Evolutionary conservation across 805 yeast genomes (phyloP).

Genomic region (Teunomyces gatunensis): DNA sequence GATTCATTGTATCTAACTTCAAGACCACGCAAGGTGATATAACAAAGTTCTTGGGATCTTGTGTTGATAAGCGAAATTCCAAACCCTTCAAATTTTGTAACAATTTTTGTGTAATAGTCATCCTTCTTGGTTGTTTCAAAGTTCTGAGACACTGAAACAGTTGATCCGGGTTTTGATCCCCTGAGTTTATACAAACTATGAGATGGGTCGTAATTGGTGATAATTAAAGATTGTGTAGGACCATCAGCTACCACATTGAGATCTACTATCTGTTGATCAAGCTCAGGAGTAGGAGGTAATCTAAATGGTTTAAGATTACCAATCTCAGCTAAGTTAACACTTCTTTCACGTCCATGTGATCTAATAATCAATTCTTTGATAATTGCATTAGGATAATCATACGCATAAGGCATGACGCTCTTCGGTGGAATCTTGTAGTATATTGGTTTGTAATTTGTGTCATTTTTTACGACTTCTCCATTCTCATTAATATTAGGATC

Average conservation of each 20-base stretch:
- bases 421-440: slow-evolving; percentile 79
- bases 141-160: slow-evolving; percentile 32
- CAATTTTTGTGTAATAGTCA: slow-evolving; percentile 50
- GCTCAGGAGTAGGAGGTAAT: slow-evolving; percentile 48
- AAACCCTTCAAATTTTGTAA: slow-evolving; percentile 74
- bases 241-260: slow-evolving; percentile 95
- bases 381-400: slow-evolving; percentile 93
- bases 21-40: slow-evolving; percentile 76
- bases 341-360: slow-evolving; percentile 70
- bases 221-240: slow-evolving; percentile 83
- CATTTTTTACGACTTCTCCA: slow-evolving; percentile 48
- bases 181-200: slow-evolving; percentile 68
- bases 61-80: slow-evolving; percentile 83
- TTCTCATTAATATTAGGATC: slow-evolving; percentile 72
- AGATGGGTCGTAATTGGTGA: slow-evolving; percentile 77
- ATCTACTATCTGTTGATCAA: slow-evolving; percentile 60
- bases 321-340: slow-evolving; percentile 85
- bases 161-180: slow-evolving; percentile 20
- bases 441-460: slow-evolving; percentile 68
- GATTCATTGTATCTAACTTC: slow-evolving; percentile 82
- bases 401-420: slow-evolving; percentile 96
- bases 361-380: slow-evolving; percentile 76
- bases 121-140: slow-evolving; percentile 57
- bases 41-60: slow-evolving; percentile 72
- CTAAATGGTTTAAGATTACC: slow-evolving; percentile 89